These are phyloP conservation scores for Monosporascus sp. DNA, from an alignment of 2,329 filamentous ascomycete species.

Conservation along the genomic window DNA sequence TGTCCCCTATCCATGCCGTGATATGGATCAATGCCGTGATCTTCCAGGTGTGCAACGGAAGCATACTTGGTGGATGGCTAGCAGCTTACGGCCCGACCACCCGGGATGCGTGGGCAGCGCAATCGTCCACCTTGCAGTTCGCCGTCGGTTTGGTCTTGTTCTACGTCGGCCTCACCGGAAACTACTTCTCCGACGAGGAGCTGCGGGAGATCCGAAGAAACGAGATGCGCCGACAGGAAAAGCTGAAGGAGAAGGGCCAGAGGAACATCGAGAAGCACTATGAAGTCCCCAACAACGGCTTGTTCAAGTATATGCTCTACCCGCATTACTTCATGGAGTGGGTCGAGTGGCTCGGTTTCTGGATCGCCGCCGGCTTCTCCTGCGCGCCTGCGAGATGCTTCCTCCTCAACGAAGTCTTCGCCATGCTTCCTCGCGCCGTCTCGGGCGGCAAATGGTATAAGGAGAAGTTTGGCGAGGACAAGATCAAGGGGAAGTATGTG, in stretches of 20 bases:
- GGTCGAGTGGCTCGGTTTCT: conserved; percentile 92
- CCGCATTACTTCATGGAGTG: conserved; percentile 97
- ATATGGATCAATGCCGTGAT: conserved; percentile 59
- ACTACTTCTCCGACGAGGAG: conserved; percentile 86
- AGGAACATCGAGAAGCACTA: conserved; percentile 73
- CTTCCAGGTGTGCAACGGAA: conserved; percentile 80
- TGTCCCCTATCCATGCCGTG: conserved; percentile 77
- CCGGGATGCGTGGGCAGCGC: conserved; percentile 41
- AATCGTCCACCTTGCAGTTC: conserved; percentile 41
- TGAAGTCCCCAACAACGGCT: conserved; percentile 73
- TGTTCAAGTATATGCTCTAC: conserved; percentile 79
- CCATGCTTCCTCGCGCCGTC: conserved; percentile 84
- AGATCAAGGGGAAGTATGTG: conserved; percentile 69
- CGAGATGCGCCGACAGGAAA: conserved; percentile 56
- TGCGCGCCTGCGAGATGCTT: conserved; percentile 77
- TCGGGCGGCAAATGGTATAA: conserved; percentile 82
- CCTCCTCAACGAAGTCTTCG: conserved; percentile 77
- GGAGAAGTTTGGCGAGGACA: conserved; percentile 79
- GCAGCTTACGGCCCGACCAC: conserved; percentile 71
- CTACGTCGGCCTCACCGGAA: conserved; percentile 68
- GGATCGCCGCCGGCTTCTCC: conserved; percentile 62
- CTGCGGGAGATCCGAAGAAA: conserved; percentile 78
- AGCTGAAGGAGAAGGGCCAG: conserved; percentile 28
- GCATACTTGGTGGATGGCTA: conserved; percentile 74
- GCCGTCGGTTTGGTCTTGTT: conserved; percentile 67